Percentiles rank a stretch among this genome's conserved stretches.
These are phyloP conservation scores for Rhodotorula babjevae DNA, from an alignment of 768 basidiomycete genomes.

Conservation along the genomic window DNA sequence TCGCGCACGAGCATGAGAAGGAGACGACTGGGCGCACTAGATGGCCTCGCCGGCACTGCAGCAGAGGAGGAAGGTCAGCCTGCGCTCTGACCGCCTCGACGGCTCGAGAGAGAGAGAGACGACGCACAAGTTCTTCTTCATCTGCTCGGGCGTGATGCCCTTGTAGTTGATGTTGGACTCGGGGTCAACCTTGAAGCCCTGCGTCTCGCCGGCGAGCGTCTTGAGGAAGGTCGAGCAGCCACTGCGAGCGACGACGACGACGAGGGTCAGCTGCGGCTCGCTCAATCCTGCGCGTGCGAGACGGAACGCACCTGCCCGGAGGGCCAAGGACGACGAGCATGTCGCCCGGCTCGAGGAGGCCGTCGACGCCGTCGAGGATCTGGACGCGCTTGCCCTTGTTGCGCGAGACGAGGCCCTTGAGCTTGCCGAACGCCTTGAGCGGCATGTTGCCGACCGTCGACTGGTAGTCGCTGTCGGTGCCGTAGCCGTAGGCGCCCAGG, in stretches of 20 bases:
- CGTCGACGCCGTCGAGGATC: constrained; percentile 1
- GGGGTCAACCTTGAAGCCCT: constrained; percentile 48
- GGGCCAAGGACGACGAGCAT: constrained; percentile 61
- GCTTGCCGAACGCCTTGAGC: constrained; percentile 9
- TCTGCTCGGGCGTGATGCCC: constrained; percentile 51
- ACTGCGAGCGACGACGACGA: constrained; percentile 1
- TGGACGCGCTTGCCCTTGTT: constrained; percentile 57
- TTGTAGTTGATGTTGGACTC: constrained; percentile 51
- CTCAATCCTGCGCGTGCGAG: constrained; percentile 44
- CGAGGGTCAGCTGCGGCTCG: constrained; percentile 36
- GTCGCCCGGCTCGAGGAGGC: constrained; percentile 55
- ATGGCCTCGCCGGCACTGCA: constrained; percentile 62
- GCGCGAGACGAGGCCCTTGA: constrained; percentile 52
- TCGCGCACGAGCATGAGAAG: constrained; percentile 78
- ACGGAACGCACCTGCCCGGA: constrained; percentile 31
- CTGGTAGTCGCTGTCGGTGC: constrained; percentile 15
- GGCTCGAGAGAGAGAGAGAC: too few relatives aligned
- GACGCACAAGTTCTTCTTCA: constrained; percentile 49
- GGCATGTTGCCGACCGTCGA: constrained; percentile 7
- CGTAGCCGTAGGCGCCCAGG: constrained; percentile 18
- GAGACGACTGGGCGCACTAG: constrained; percentile 76
- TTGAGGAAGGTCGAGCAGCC: constrained; percentile 54
- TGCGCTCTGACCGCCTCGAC: too few relatives aligned
- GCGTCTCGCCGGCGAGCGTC: constrained; percentile 51
- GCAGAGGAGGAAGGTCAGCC: too few relatives aligned